Evolutionary conservation across 371 early-diverging fungal species (phyloP), one percentile per base, ranked within the genome.

Genomic region (Zychaea mexicana): DNA sequence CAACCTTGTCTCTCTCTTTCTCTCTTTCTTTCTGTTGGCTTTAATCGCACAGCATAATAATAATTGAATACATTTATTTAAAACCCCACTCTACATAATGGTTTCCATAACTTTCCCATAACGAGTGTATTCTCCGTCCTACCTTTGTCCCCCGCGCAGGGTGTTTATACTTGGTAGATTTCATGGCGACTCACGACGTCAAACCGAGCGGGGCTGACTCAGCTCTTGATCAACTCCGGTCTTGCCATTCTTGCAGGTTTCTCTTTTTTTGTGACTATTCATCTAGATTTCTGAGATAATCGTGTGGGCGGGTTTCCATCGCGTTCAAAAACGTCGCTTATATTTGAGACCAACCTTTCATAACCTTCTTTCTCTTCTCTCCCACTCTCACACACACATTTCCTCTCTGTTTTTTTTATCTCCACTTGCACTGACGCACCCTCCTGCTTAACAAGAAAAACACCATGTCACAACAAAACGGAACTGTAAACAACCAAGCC

Each of bases 401-500:
- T 36, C 10, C 24, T 57, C 19, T 36, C 33, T 38, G 13, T 57
- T 21, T 21, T 19, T 17, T 27, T 36, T 26, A 9, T n/a, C 13
- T 32, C 54, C 31, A 21, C 7, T 58, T 58, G 19, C 42, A 39
- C 46, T 31, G n/a, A 2, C 19, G 22, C 28, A 21, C 19, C 22
- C 39, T 30, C 5, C 39, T 39, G 7, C 17, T 30, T 30, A 28
- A 13, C 15, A 53, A 12, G 30, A 52, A 26, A 12, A 13, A 26
- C 38, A 61, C 19, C 33, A 62, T 53, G 53, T 15, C 54, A 17
- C 52, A 52, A 39, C 52, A 52, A 52, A 60, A 55, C 39, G 42
- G 53, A 31, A 47, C 32, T 21, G 5, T 12, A 32, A 36, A 31
- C 54, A 27, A 28, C 21, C 56, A 66, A 27, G 56, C 42, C 33